Percentiles rank a stretch among this genome's conserved stretches.
Evolutionary conservation across 2,329 filamentous ascomycete species (phyloP).

Genomic region (Phoma sp.): DNA sequence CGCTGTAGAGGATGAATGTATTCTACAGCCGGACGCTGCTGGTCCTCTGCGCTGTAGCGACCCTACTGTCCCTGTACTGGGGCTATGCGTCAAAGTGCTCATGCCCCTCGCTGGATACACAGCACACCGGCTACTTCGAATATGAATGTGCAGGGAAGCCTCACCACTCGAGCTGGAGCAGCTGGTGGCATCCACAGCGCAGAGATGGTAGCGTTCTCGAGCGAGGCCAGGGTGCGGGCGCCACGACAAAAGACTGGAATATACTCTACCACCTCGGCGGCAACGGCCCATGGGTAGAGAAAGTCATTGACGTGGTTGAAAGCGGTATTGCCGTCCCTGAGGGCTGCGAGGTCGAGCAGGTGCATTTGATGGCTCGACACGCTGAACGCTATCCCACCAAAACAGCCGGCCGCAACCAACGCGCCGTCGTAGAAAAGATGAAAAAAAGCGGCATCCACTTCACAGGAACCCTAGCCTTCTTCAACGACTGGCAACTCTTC

Average conservation of each 20-base stretch:
- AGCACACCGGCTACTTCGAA: conserved; percentile 29
- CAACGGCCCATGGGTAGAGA: conserved; percentile 64
- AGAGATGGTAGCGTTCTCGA: conserved; percentile 10
- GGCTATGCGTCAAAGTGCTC: conserved; percentile 1
- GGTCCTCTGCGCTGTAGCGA: background rate
- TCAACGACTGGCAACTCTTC: conserved; percentile 64
- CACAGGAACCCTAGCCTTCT: conserved; percentile 61
- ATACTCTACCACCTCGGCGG: conserved; percentile 62
- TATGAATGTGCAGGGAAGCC: conserved; percentile 39
- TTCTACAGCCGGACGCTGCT: background rate
- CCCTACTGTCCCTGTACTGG: conserved; percentile 12
- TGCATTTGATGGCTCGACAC: conserved; percentile 69
- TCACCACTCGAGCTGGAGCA: conserved; percentile 44
- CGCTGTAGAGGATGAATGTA: background rate
- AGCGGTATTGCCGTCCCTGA: conserved; percentile 55
- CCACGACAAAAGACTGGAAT: conserved; percentile 53
- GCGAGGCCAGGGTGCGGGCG: conserved; percentile 34
- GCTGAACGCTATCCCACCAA: conserved; percentile 64
- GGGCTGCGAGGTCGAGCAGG: conserved; percentile 61
- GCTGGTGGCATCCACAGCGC: conserved; percentile 45
- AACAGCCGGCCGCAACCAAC: conserved; percentile 57
- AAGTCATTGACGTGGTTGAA: conserved; percentile 51
- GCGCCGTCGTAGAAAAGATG: conserved; percentile 58
- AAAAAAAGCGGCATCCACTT: conserved; percentile 51
- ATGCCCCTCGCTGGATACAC: background rate